These are phyloP conservation scores for Delonix regia DNA, from an alignment of 306 rosid species.

Conservation along the genomic window DNA sequence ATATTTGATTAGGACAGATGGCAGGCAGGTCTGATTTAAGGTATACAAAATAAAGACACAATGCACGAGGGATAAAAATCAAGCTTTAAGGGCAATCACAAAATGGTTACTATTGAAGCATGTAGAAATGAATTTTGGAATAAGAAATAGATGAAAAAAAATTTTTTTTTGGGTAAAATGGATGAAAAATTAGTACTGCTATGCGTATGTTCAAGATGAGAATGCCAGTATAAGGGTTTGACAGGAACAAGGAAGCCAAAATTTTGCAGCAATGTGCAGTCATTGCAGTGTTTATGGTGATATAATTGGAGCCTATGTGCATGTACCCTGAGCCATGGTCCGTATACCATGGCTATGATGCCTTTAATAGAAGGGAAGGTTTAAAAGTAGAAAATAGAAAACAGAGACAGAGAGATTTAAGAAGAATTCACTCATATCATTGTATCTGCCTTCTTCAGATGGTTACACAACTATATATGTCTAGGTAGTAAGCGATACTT, in stretches of 20 bases:
- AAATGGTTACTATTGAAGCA: background rate
- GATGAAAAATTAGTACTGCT: background rate
- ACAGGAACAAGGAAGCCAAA: background rate
- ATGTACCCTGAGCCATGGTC: too few species aligned
- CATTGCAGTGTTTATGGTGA: background rate
- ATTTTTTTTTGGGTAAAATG: background rate
- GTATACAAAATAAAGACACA: background rate
- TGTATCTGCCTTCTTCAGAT: too few species aligned
- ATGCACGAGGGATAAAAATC: background rate
- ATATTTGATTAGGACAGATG: constrained; percentile 1
- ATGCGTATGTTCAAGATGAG: background rate
- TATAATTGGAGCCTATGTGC: background rate
- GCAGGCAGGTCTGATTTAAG: background rate
- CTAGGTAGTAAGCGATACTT: too few species aligned
- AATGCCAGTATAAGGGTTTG: background rate
- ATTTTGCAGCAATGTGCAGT: background rate
- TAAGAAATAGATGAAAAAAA: background rate
- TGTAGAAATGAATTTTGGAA: background rate
- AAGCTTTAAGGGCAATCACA: background rate
- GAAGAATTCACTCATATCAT: too few species aligned
- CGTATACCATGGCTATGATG: too few species aligned
- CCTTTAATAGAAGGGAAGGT: too few species aligned
- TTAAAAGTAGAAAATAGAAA: too few species aligned
- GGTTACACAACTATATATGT: too few species aligned
- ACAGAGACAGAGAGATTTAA: too few species aligned